These are phyloP conservation scores for Kickxella alabastrina DNA, from an alignment of 192 early-diverging fungal genomes.

Conservation along the genomic window DNA sequence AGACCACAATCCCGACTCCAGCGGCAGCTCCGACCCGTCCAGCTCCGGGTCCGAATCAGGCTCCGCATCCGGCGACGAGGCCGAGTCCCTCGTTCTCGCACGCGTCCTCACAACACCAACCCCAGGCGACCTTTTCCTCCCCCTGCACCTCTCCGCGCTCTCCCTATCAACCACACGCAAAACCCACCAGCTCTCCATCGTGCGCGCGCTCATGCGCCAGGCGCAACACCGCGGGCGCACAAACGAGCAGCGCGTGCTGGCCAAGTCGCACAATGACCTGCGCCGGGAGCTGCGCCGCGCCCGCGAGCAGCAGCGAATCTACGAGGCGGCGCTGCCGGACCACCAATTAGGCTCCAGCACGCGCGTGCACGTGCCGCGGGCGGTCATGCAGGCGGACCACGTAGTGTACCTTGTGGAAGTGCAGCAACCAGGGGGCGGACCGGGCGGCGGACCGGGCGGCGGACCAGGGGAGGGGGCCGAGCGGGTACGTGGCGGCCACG, in stretches of 20 bases:
- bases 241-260: conserved; percentile 63
- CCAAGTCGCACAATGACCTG: conserved; percentile 55
- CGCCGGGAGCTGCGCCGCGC: conserved; percentile 57
- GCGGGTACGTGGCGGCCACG: too few relatives aligned
- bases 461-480: too few relatives aligned
- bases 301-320: conserved; percentile 61
- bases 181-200: conserved; percentile 63
- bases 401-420: conserved; percentile 62
- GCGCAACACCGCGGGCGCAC: conserved; percentile 51
- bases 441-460: conserved; percentile 17
- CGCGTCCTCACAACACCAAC: conserved; percentile 58
- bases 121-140: conserved; percentile 67
- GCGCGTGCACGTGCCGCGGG: conserved; percentile 41
- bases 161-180: conserved; percentile 55
- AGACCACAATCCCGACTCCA: neutral
- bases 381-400: conserved; percentile 13
- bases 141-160: conserved; percentile 52
- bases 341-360: conserved; percentile 57
- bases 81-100: conserved; percentile 40
- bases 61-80: conserved; percentile 17
- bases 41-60: neutral
- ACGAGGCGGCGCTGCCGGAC: conserved; percentile 56
- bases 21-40: neutral
- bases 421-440: conserved; percentile 55
- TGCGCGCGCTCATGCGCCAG: conserved; percentile 61